Conservation (phyloP, 148 eudicot species). For the Heliamphora exappendiculata region DNA sequence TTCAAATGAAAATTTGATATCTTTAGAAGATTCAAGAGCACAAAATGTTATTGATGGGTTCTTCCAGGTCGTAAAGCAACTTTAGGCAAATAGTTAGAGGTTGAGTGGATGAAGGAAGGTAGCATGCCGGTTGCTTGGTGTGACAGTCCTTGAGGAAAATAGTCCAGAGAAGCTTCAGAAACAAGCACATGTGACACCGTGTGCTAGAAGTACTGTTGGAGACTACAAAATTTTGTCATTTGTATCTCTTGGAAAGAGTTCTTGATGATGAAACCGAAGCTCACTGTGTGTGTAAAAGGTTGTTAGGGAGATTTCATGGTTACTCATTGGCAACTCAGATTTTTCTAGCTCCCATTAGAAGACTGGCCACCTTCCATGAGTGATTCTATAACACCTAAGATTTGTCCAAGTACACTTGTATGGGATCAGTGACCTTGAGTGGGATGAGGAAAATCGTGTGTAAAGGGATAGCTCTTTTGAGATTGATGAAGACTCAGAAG, state of each 20-base stretch:
- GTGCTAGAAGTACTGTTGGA: conserved; percentile 79
- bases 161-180: conserved; percentile 88
- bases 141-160: conserved; percentile 83
- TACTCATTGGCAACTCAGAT: too few species aligned
- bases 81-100: conserved; percentile 79
- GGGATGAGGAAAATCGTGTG: too few species aligned
- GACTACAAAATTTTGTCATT: conserved; percentile 74
- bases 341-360: too few species aligned
- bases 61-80: conserved; percentile 76
- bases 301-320: too few species aligned
- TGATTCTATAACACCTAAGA: too few species aligned
- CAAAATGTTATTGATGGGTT: conserved; percentile 70
- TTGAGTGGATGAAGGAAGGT: conserved; percentile 94
- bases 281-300: too few species aligned
- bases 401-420: too few species aligned
- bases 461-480: too few species aligned
- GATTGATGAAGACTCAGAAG: too few species aligned
- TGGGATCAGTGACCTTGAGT: too few species aligned
- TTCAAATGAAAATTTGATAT: conserved; percentile 23
- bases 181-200: conserved; percentile 77
- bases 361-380: too few species aligned
- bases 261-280: conserved; percentile 93
- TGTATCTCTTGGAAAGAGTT: conserved; percentile 90
- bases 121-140: conserved; percentile 76
- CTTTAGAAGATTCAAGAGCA: conserved; percentile 51